Percentiles rank a stretch among this genome's conserved stretches.
These are phyloP conservation scores for Rhodosporidiobolus odoratus DNA, from an alignment of 768 basidiomycete genomes.

Conservation along the genomic window DNA sequence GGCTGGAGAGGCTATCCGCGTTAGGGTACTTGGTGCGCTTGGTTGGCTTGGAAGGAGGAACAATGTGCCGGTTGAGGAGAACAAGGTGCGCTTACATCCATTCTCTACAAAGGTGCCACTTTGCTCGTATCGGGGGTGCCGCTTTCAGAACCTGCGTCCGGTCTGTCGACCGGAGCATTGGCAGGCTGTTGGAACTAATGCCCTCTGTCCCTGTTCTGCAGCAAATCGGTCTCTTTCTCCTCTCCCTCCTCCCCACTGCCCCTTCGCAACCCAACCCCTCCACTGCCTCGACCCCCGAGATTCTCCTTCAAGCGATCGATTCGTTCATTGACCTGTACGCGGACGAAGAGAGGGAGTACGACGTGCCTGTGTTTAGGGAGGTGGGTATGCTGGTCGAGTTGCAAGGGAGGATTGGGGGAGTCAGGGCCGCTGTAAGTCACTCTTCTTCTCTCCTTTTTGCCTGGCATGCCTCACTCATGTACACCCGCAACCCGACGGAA, in stretches of 20 bases:
- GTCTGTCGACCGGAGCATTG: background rate
- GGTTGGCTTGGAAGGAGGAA: constrained; percentile 45
- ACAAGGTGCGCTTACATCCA: constrained; percentile 43
- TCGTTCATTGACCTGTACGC: constrained; percentile 51
- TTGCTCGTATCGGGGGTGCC: background rate
- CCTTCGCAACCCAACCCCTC: background rate
- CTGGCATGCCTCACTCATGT: background rate
- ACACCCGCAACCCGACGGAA: background rate
- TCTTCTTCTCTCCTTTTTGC: background rate
- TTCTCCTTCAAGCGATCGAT: constrained; percentile 47
- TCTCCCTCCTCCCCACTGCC: constrained; percentile 34
- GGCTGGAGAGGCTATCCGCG: constrained; percentile 30
- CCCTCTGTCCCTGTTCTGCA: constrained; percentile 4
- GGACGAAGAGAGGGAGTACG: constrained; percentile 48
- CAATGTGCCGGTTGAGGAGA: constrained; percentile 41
- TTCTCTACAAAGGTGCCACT: background rate
- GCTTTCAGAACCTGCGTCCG: too few relatives aligned
- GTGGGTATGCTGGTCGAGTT: constrained; percentile 44
- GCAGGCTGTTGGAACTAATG: background rate
- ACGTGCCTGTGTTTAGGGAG: constrained; percentile 46
- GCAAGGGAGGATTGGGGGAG: constrained; percentile 42
- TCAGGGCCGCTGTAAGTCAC: constrained; percentile 46
- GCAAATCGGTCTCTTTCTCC: constrained; percentile 45
- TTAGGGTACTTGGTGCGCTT: constrained; percentile 45
- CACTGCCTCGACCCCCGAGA: constrained; percentile 18